Evolutionary conservation across 1,284 basidiomycete genomes (phyloP), one percentile per base, ranked within the genome.

Genomic region (Leccinum fuscescens): DNA sequence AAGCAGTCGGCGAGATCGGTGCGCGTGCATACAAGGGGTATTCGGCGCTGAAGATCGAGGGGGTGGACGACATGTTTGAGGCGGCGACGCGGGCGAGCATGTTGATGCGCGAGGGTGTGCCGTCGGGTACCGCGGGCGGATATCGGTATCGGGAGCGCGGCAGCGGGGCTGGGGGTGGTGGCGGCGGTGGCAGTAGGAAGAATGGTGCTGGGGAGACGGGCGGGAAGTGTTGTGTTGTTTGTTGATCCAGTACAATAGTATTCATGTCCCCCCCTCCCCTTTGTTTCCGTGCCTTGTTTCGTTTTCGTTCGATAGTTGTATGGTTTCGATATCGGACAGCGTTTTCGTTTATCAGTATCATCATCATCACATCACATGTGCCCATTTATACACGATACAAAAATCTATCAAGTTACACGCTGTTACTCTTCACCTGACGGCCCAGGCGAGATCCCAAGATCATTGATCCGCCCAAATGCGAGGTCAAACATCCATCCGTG

Each of bases 21-120:
- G 95, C 95, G 22, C 84, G 93, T 29, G 90, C 86, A 48, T 98
- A 96, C 80, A 93, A 93, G 76, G 95, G 97, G 75, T 97, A 94
- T 70, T 94, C 91, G 3, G 91, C 95, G 22, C 80, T 97, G 56
- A 88, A 89, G 73, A 95, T 95, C 67, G 88, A 94, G 75, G 95
- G 95, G 52, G 95, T 97, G 12, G 95, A 97, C 76, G 91, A 94
- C 66, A 92, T 97, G 44, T 98, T 97, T 66, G 95, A 98, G 79
- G 90, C 92, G 0, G 95, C 95, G 33, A 97, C 94, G 17, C 82
- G 95, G 39, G 93, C 93, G 39, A 94, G 93, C 70, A 96, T 97
- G 90, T 78, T 96, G 60, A 94, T 96, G 82, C 84, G 94, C 44
- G 93, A 94, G 64, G 89, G 89, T 4, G 88, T 86, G 20, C 84